These are phyloP conservation scores for Hypomontagnella submonticulosa DNA, from an alignment of 495 filamentous ascomycete species.

Conservation along the genomic window DNA sequence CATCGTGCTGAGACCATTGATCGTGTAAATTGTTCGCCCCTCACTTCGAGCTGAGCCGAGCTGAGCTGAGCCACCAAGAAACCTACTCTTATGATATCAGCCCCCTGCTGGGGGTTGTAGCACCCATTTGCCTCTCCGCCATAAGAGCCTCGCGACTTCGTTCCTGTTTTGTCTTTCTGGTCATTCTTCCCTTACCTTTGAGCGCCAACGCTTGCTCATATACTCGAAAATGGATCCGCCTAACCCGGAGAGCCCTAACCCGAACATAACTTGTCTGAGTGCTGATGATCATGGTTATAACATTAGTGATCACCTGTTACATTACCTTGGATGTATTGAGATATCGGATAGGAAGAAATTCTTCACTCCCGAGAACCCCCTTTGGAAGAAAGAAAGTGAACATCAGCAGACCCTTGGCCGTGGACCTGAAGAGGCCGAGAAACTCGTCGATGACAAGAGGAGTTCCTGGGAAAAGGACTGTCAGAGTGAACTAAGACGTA, in stretches of 20 bases:
- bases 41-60: too few species aligned
- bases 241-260: neutral
- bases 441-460: constrained; percentile 30
- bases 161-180: too few species aligned
- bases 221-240: neutral
- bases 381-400: constrained; percentile 39
- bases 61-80: too few species aligned
- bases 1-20: too few species aligned
- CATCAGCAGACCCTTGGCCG: constrained; percentile 12
- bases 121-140: too few species aligned
- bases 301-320: constrained; percentile 47
- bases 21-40: too few species aligned
- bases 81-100: too few species aligned
- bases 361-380: constrained; percentile 7
- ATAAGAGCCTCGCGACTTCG: too few species aligned
- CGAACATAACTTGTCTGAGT: constrained; percentile 16
- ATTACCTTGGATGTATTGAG: constrained; percentile 51
- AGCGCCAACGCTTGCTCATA: neutral
- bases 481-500: constrained; percentile 33
- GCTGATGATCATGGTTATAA: constrained; percentile 23
- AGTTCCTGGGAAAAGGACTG: constrained; percentile 33
- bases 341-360: constrained; percentile 40
- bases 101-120: too few species aligned
- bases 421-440: constrained; percentile 9
- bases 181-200: too few species aligned